Conservation (phyloP, 129 eudicot genomes). For the Centrapalus pauciflorus region DNA sequence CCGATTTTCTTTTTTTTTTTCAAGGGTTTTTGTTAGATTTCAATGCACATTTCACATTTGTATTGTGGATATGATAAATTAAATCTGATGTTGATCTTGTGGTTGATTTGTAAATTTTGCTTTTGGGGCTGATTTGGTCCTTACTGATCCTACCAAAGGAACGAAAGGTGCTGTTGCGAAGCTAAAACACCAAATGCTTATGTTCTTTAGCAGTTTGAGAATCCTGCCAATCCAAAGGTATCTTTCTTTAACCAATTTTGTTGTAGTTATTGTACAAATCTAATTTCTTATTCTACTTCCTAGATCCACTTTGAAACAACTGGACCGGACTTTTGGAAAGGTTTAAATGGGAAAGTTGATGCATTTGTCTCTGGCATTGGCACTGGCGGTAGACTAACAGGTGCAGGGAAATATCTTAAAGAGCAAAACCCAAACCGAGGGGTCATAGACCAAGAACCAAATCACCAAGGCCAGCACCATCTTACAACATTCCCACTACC, state of each 20-base stretch:
- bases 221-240: constrained; percentile 96
- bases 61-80: no score
- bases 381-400: constrained; percentile 90
- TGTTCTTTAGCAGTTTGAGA: constrained; percentile 92
- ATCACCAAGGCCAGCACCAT: no score
- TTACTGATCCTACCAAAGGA: constrained; percentile 93
- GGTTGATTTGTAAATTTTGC: no score
- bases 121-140: constrained; percentile 91
- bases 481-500: no score
- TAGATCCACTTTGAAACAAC: constrained; percentile 90
- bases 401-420: constrained; percentile 72
- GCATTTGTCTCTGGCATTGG: constrained; percentile 90
- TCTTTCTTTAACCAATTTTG: background rate
- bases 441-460: no score
- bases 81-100: no score
- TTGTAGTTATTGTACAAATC: background rate
- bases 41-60: no score
- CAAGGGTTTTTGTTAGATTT: no score
- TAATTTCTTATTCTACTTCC: constrained; percentile 19
- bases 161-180: constrained; percentile 85
- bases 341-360: constrained; percentile 68
- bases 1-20: no score
- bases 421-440: constrained; percentile 70
- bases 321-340: constrained; percentile 92
- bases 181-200: constrained; percentile 83